Conservation (phyloP, 2,329 filamentous ascomycete species). For the Calonectria henricotiae region DNA sequence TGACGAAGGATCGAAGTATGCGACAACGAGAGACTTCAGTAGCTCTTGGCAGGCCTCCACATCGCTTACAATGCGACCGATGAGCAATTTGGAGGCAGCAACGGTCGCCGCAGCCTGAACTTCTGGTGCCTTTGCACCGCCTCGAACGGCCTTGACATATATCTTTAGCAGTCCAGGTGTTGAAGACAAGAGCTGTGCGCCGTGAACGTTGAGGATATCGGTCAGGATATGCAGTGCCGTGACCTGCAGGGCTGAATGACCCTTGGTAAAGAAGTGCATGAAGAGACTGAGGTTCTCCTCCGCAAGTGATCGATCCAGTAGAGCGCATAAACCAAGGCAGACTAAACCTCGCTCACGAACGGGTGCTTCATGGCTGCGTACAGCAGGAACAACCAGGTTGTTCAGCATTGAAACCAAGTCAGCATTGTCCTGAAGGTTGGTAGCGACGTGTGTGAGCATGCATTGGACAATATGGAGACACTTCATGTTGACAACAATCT, state of each 20-base stretch:
- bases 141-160: slow-evolving; percentile 87
- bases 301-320: slow-evolving; percentile 92
- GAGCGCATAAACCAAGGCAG: slow-evolving; percentile 90
- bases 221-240: slow-evolving; percentile 93
- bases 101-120: slow-evolving; percentile 88
- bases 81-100: slow-evolving; percentile 88
- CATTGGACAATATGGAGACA: slow-evolving; percentile 97
- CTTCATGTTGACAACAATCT: slow-evolving; percentile 98
- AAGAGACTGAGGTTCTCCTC: slow-evolving; percentile 94
- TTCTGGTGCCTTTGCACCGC: slow-evolving; percentile 77
- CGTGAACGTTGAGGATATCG: slow-evolving; percentile 93
- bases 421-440: slow-evolving; percentile 89
- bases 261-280: slow-evolving; percentile 95
- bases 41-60: slow-evolving; percentile 78
- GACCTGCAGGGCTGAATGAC: slow-evolving; percentile 90
- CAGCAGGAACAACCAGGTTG: slow-evolving; percentile 94
- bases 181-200: slow-evolving; percentile 80
- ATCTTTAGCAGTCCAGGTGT: slow-evolving; percentile 84
- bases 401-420: slow-evolving; percentile 98
- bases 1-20: slow-evolving; percentile 92
- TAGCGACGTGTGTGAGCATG: slow-evolving; percentile 94
- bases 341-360: slow-evolving; percentile 92
- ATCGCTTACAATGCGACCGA: slow-evolving; percentile 84
- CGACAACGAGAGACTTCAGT: slow-evolving; percentile 86
- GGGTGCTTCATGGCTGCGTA: slow-evolving; percentile 92